Evolutionary conservation across 2,329 filamentous ascomycete genomes (phyloP), one percentile per base, ranked within the genome.

Genomic region (Emydomyces testavorans): DNA sequence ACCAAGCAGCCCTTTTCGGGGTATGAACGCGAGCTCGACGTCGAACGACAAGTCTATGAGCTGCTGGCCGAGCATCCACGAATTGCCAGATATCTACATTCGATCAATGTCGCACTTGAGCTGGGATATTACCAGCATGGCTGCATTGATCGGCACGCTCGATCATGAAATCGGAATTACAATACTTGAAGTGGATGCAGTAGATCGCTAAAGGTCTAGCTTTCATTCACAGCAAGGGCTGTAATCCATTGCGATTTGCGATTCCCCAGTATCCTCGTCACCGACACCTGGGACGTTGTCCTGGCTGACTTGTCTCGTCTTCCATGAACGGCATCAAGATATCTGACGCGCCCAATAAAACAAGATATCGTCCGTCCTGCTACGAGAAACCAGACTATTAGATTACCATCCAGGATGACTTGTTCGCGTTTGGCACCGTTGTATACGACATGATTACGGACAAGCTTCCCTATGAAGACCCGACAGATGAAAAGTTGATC

Each of bases 161-260:
- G 28, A 40, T 24, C 21, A 39, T 48, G 24, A 15, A 46, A 16
- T 4, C 23, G 23, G 37, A 43, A 43, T 2, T 49, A 16, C 46
- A 29, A 23, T 44, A 44, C 29, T 32, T 49, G 1, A 32, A 42
- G 24, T 42, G 46, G 46, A 18, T 38, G 4, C 28, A 48, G 36
- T 38, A 48, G 29, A 48, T 48, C 20, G 38, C 32, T 15, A 26
- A 48, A 15, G 46, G 18, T 5, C 38, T 48, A 15, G 38, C 28
- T 11, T 48, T 41, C 21, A 6, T 48, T 6, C 46, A 48, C 29
- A 20, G 29, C 36, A 48, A 42, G 21, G 36, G 28, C n/a, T n/a
- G 18, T 48, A 8, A 48, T 48, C 21, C 46, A 48, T 20, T 48
- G 46, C 18, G 46, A 48, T 29, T 10, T 48, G 1, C 46, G 46